A percentile compares a stretch with the other conserved stretches of the same genome.
Conservation (phyloP, 495 filamentous ascomycete genomes). For the Zalerion maritima region DNA sequence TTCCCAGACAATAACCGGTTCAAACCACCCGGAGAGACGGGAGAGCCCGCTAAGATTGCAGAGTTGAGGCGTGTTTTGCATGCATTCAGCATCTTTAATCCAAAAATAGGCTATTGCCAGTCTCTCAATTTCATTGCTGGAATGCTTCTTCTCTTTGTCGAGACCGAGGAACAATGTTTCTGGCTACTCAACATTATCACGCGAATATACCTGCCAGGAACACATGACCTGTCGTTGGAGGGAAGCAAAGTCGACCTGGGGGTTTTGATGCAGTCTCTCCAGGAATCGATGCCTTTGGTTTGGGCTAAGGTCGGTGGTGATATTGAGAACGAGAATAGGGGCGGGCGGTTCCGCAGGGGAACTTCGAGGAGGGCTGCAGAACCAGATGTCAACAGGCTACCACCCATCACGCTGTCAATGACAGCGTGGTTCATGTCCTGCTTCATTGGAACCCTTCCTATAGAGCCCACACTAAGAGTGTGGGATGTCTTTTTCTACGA, state of each 20-base stretch:
- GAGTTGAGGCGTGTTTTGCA: slow-evolving; percentile 74
- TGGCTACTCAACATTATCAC: slow-evolving; percentile 93
- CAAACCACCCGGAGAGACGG: slow-evolving; percentile 44
- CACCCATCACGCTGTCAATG: slow-evolving; percentile 81
- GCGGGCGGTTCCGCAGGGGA: slow-evolving; percentile 11
- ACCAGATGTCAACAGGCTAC: slow-evolving; percentile 48
- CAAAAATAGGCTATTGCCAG: slow-evolving; percentile 87
- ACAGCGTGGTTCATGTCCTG: slow-evolving; percentile 99
- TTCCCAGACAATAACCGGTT: slow-evolving; percentile 93
- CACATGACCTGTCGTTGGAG: slow-evolving; percentile 82
- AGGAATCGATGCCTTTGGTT: slow-evolving; percentile 69
- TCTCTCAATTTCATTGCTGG: slow-evolving; percentile 96
- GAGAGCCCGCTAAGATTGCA: slow-evolving; percentile 63
- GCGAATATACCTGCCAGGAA: slow-evolving; percentile 72
- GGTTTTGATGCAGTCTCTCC: slow-evolving; percentile 74
- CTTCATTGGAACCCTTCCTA: slow-evolving; percentile 83
- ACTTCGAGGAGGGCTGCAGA: slow-evolving; percentile 9
- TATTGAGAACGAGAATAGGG: slow-evolving; percentile 30
- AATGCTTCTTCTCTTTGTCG: slow-evolving; percentile 80
- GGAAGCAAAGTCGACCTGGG: slow-evolving; percentile 91
- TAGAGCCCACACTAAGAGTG: slow-evolving; percentile 78
- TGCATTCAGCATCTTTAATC: slow-evolving; percentile 80
- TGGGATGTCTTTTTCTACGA: slow-evolving; percentile 97
- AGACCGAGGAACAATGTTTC: slow-evolving; percentile 78
- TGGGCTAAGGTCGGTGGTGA: slow-evolving; percentile 82